Evolutionary conservation across 108 stramenopile species (phyloP).

Genomic region (Pseudonitzschia multiseries): DNA sequence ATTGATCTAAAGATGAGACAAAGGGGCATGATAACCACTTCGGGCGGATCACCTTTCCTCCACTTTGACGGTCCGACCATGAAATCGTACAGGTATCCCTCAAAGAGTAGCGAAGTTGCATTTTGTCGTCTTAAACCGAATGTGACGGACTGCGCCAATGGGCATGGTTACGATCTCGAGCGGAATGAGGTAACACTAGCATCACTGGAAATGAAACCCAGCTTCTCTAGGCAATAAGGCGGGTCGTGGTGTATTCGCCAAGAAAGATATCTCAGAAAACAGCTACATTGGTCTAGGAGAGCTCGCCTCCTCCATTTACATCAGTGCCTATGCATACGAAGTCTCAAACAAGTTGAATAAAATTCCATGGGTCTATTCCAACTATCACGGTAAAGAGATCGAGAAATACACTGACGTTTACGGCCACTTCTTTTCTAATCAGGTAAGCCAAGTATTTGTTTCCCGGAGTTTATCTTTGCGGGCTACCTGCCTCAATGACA

Average conservation of each 20-base stretch:
- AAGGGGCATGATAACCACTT: conserved; percentile 43
- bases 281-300: conserved; percentile 35
- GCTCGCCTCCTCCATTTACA: not conserved
- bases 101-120: conserved; percentile 48
- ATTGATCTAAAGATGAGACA: conserved; percentile 54
- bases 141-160: conserved; percentile 11
- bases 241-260: conserved; percentile 41
- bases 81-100: conserved; percentile 55
- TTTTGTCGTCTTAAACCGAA: conserved; percentile 39
- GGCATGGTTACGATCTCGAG: conserved; percentile 28
- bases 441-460: not conserved
- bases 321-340: not conserved
- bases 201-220: conserved; percentile 24
- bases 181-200: conserved; percentile 18
- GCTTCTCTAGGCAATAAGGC: conserved; percentile 27
- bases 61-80: conserved; percentile 81
- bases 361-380: conserved; percentile 1
- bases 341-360: not conserved
- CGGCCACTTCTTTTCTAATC: conserved; percentile 6
- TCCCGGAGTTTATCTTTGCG: not conserved
- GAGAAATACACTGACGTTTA: conserved; percentile 22
- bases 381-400: conserved; percentile 5
- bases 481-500: not conserved
- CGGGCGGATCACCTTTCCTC: conserved; percentile 42
- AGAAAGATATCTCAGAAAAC: conserved; percentile 14